phyloP scores from a whole-genome alignment of 1,284 basidiomycete species.

The Peniophora sp. region DNA sequence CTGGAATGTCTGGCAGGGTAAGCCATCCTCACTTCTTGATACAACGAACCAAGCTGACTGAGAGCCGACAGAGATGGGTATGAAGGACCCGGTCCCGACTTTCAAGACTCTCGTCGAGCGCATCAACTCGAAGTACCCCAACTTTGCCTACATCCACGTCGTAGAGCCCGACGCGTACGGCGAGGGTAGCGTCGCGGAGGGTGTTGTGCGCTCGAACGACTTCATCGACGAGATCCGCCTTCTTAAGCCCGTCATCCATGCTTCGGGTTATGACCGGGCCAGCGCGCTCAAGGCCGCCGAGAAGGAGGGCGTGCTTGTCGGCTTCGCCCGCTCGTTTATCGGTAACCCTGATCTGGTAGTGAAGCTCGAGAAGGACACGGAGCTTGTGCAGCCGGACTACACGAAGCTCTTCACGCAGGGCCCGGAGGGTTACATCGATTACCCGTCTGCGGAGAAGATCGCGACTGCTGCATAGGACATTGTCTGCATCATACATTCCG shows the following conservation, averaged over 20 bases:
- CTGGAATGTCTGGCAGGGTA: slow-evolving; percentile 34
- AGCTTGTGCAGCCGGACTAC: slow-evolving; percentile 23
- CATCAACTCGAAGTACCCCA: slow-evolving; percentile 24
- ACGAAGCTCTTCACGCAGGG: slow-evolving; percentile 12
- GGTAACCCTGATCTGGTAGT: slow-evolving; percentile 42
- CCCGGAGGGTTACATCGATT: background rate
- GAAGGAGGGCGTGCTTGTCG: slow-evolving; percentile 29
- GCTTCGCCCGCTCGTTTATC: slow-evolving; percentile 43
- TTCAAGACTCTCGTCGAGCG: slow-evolving; percentile 22
- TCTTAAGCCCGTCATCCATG: slow-evolving; percentile 22
- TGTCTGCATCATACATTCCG: slow-evolving; percentile 1
- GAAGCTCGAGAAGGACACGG: slow-evolving; percentile 25
- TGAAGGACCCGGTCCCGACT: slow-evolving; percentile 29
- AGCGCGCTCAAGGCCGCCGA: slow-evolving; percentile 17
- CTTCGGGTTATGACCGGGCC: slow-evolving; percentile 27
- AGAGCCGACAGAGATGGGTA: slow-evolving; percentile 24
- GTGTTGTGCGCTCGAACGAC: slow-evolving; percentile 20
- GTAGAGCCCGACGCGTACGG: slow-evolving; percentile 26
- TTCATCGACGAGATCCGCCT: slow-evolving; percentile 27
- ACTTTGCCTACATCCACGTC: slow-evolving; percentile 42
- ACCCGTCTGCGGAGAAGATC: background rate
- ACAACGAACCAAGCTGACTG: background rate
- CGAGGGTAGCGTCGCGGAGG: background rate
- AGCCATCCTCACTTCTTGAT: slow-evolving; percentile 1
- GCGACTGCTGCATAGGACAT: too few relatives aligned